Evolutionary conservation across 2,329 filamentous ascomycete genomes (phyloP).

Genomic region (Lachnellula hyalina): DNA sequence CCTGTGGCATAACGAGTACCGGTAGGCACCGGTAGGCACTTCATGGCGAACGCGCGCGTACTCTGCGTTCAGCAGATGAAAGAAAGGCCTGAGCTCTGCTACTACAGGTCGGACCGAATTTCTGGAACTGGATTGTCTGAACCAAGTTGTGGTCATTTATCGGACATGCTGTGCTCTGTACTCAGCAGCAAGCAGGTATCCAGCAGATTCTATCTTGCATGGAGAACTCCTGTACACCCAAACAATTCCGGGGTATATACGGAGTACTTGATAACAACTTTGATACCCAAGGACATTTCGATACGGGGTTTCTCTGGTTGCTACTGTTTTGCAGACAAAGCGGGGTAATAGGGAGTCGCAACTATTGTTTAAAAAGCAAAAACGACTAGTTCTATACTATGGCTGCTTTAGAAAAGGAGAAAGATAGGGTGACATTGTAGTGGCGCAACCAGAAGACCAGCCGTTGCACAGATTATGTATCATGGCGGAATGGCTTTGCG

Average conservation of each 20-base stretch:
- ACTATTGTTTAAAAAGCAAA: not conserved
- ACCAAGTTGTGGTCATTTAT: not conserved
- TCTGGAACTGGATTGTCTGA: not conserved
- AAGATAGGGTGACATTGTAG: not conserved
- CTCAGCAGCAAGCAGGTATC: not conserved
- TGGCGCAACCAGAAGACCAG: too few species aligned
- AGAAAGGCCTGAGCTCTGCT: not conserved
- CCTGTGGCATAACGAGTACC: not conserved
- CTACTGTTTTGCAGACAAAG: not conserved
- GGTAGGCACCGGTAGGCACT: too few species aligned
- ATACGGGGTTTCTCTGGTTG: not conserved
- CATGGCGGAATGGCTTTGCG: too few species aligned
- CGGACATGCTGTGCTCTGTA: not conserved
- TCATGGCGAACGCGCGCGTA: too few species aligned
- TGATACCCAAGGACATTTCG: too few species aligned
- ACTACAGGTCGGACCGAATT: slow-evolving; percentile 5
- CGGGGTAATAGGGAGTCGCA: not conserved
- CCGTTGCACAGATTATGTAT: not conserved
- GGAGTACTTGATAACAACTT: too few species aligned
- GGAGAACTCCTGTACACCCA: not conserved
- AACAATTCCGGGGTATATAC: not conserved
- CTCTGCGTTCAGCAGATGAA: too few species aligned
- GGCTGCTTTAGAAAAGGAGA: not conserved
- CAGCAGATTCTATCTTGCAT: not conserved
- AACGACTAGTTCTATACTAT: not conserved